Base-by-base conservation (phyloP, 495 filamentous ascomycete genomes). In the Stereocaulon alpinum region DNA sequence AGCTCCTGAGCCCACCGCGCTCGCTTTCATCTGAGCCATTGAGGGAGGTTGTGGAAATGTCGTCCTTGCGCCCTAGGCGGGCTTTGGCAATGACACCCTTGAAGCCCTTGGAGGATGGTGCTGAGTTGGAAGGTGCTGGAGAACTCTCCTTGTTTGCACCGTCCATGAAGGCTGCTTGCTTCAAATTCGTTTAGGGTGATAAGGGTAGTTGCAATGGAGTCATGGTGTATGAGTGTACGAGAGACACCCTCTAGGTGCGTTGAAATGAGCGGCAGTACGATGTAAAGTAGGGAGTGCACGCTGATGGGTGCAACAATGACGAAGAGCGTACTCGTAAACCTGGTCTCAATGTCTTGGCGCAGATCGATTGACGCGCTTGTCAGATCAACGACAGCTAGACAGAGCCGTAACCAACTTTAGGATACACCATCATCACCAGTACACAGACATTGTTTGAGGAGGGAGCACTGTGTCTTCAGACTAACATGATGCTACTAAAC, bases 1-100 rank as follows among this genome's bases (percentile, higher is more conserved):
- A 65, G 37, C 59, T 59, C 29, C 63, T 56, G 32, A 70, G 37
- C n/a, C 69, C 66, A 29, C 48, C 61, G 22, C 51, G 50, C 44
- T 68, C 68, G 61, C 65, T 69, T 43, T 69, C 67, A 9, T 67
- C 62, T 18, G 66, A 51, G 18, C 64, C 68, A 62, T 68, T 68
- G 53, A 62, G 56, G 3, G 67, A 68, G 7, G 63, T 67, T 15
- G 60, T 63, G 42, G 66, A 58, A 17, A 17, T 42, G 11, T 65
- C 63, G 30, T 62, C 65, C 59, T 70, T 73, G 6, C 63, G 54
- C 6, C 64, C 61, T 17, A 60, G 61, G 22, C 67, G 65, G 10
- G 65, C 61, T 53, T 73, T 74, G 52, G 65, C 67, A 41, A 73
- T 58, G 34, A 71, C 65, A 18, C 66, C 56, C 22, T 67, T 61